Base-by-base conservation (phyloP, 768 basidiomycete species). In the Naganishia kalamii region DNA sequence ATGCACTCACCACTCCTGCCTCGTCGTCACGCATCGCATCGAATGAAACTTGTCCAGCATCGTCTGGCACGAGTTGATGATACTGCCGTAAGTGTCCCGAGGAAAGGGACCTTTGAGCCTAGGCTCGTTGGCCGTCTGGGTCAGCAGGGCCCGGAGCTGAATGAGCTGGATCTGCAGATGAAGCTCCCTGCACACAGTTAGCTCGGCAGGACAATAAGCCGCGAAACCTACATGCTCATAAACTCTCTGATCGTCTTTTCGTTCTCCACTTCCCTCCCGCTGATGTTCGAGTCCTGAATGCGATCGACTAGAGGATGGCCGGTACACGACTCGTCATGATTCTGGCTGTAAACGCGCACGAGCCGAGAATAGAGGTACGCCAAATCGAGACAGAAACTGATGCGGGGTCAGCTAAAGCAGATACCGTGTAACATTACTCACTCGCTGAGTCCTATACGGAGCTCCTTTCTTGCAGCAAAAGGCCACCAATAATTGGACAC, bases 401-500 rank as follows among this genome's bases (percentile, higher is more conserved):
- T 32, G 23, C 30, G 40, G 40, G 49, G 17, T 49, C 57, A 65
- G 32, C 23, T 3, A n/a, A 7, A n/a, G 23, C 8, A 15, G 4
- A 5, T 41, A 8, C 17, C 32, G 19, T 8, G n/a, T 2, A 4
- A 17, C 35, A 19, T 1, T 10, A 80, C 86, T 68, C 64, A 94
- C 91, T 98, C 92, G 80, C 90, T 87, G 5, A 98, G 82, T 0
- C 85, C 87, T 67, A 85, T 86, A 50, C 87, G 85, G 4, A 99
- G 81, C 77, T 98, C 94, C 43, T 88, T 81, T 49, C 94, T 81
- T 0, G 96, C 96, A 72, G 96, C 93, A 10, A 89, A 85, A 0
- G 96, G 96, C 94, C 93, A 98, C 89, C 92, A 92, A 68, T 88
- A 87, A 50, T 90, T 81, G 4, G 90, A 92, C 23, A 96, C 86